A percentile compares a stretch with the other conserved stretches of the same genome.
Conservation (phyloP, 495 filamentous ascomycete genomes). For the Daldinia vernicosa region DNA sequence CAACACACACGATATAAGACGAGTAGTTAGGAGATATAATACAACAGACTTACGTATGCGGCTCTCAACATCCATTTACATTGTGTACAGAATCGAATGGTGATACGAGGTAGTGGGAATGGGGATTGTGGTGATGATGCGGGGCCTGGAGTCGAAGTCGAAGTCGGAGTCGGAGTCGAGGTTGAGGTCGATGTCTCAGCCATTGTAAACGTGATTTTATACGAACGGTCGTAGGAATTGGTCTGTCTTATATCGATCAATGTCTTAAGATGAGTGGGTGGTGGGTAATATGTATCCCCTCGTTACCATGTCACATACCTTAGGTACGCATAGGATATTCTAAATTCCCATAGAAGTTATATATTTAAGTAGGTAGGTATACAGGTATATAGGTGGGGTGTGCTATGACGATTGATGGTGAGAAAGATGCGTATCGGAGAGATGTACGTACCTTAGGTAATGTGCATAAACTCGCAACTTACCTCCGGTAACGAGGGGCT, state of each 20-base stretch:
- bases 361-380: no score
- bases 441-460: no score
- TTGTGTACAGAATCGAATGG: conserved; percentile 82
- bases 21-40: background rate
- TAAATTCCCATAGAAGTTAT: background rate
- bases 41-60: conserved; percentile 71
- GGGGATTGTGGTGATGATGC: conserved; percentile 30
- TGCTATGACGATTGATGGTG: background rate
- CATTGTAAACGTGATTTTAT: conserved; percentile 37
- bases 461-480: conserved; percentile 6
- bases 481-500: conserved; percentile 10
- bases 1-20: background rate
- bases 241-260: background rate
- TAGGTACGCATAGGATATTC: background rate
- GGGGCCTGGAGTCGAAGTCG: conserved; percentile 28
- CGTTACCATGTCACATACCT: background rate
- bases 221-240: background rate
- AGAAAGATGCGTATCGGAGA: no score
- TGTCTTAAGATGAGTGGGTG: background rate
- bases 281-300: background rate
- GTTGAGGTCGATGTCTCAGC: conserved; percentile 45
- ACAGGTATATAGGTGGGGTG: background rate
- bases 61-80: conserved; percentile 93
- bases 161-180: conserved; percentile 35
- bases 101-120: conserved; percentile 67